Evolutionary conservation across 2,329 filamentous ascomycete genomes (phyloP).

Genomic region (Arachnomyces sp.): DNA sequence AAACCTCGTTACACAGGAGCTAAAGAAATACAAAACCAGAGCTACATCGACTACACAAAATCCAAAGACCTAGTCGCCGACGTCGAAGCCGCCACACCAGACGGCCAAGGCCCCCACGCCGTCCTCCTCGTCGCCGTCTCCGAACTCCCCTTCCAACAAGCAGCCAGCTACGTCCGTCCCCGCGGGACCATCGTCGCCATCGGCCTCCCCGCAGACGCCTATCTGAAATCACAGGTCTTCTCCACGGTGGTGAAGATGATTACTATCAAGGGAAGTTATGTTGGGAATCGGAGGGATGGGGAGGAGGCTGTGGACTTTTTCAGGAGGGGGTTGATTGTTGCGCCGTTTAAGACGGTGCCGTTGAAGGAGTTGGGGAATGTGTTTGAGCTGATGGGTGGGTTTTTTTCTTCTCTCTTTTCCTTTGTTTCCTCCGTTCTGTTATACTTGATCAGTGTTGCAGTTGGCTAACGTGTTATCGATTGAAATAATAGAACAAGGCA

Average conservation of each 20-base stretch:
- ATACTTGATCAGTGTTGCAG: no score
- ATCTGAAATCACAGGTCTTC: conserved; percentile 77
- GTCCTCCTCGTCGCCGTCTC: conserved; percentile 77
- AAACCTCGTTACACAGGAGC: no score
- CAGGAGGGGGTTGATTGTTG: conserved; percentile 72
- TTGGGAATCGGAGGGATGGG: conserved; percentile 83
- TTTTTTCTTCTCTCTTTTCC: conserved; percentile 1
- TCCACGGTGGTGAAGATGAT: conserved; percentile 86
- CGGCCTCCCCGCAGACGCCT: conserved; percentile 74
- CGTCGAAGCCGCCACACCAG: conserved; percentile 71
- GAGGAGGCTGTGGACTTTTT: conserved; percentile 89
- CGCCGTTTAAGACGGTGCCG: conserved; percentile 77
- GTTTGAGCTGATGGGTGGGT: conserved; percentile 62
- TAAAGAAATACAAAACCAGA: conserved; percentile 17
- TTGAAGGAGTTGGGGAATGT: conserved; percentile 71
- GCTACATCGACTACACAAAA: conserved; percentile 73
- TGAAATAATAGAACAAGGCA: conserved; percentile 25
- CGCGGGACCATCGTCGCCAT: conserved; percentile 81
- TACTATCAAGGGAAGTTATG: conserved; percentile 85
- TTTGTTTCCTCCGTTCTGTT: no score
- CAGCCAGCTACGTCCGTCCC: conserved; percentile 76
- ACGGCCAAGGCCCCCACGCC: conserved; percentile 78
- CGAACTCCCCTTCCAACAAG: conserved; percentile 95
- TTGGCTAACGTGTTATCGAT: conserved; percentile 17
- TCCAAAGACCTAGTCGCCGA: conserved; percentile 73